Percentiles rank a stretch among this genome's conserved stretches.
Evolutionary conservation across 345 rosid species (phyloP).

Genomic region (Salix viminalis): DNA sequence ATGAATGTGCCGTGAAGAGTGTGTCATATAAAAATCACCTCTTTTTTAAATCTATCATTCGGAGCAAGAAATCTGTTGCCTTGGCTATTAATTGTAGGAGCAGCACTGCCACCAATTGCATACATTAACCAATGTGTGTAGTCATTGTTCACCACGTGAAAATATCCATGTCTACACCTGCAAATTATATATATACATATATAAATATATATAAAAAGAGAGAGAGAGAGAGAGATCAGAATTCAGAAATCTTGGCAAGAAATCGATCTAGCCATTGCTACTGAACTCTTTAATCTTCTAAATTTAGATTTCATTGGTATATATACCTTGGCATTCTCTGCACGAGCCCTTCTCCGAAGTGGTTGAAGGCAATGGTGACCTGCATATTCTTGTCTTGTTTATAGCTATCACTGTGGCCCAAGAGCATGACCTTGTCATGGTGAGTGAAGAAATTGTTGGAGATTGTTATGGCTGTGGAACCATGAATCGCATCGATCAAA

Average conservation of each 20-base stretch:
- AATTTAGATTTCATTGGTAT: background rate
- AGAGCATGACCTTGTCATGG: conserved; percentile 31
- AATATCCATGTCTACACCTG: conserved; percentile 32
- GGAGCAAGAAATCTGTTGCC: conserved; percentile 34
- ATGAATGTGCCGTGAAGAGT: background rate
- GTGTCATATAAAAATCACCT: conserved; percentile 8
- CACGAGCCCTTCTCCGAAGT: conserved; percentile 33
- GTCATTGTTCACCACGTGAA: conserved; percentile 34
- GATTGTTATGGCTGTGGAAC: conserved; percentile 29
- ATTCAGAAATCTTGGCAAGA: background rate
- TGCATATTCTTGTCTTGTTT: conserved; percentile 27
- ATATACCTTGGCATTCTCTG: conserved; percentile 34
- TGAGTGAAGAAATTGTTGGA: conserved; percentile 26
- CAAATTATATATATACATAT: background rate
- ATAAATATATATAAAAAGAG: too few species aligned
- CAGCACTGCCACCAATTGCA: conserved; percentile 35
- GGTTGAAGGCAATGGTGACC: conserved; percentile 32
- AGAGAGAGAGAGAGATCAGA: background rate
- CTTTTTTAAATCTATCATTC: conserved; percentile 22
- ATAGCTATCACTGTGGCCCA: conserved; percentile 27
- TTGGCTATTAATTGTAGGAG: conserved; percentile 32
- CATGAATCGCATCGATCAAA: conserved; percentile 28
- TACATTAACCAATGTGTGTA: conserved; percentile 29
- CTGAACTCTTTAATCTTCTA: background rate
- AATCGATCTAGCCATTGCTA: background rate